phyloP scores from a whole-genome alignment of 208 protist species.

The Acanthamoeba rhysodes region DNA sequence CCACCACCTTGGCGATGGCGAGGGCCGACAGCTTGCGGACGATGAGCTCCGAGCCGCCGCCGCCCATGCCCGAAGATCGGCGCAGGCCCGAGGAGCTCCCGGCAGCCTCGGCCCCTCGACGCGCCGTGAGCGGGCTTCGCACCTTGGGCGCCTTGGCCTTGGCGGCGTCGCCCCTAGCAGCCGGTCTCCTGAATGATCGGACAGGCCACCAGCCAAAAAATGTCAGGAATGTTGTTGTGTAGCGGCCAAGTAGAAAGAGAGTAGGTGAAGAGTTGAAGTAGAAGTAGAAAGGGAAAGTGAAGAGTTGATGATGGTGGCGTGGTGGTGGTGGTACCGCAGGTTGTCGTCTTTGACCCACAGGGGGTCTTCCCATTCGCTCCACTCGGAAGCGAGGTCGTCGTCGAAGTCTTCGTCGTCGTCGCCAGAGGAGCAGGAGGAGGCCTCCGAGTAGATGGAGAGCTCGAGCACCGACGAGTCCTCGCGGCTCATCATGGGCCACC shows the following conservation, averaged over 20 bases:
- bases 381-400: background rate
- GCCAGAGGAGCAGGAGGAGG: background rate
- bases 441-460: slow-evolving; percentile 16
- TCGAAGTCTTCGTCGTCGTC: background rate
- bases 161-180: no score
- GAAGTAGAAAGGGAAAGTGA: no score
- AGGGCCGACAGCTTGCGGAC: background rate
- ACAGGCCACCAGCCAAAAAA: no score
- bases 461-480: background rate
- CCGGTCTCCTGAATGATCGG: no score
- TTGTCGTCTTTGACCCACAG: slow-evolving; percentile 17
- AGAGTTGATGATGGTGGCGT: no score
- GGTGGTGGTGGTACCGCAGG: background rate
- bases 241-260: no score
- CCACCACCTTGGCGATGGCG: no score
- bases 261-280: no score
- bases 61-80: background rate
- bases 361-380: slow-evolving; percentile 36
- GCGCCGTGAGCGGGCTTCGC: background rate
- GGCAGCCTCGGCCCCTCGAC: no score
- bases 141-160: background rate
- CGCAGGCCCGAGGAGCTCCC: no score
- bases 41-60: background rate
- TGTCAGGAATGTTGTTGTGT: no score
- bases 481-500: slow-evolving; percentile 10